Conservation (phyloP, 148 eudicot genomes). For the Tetragonia tetragonoides region DNA sequence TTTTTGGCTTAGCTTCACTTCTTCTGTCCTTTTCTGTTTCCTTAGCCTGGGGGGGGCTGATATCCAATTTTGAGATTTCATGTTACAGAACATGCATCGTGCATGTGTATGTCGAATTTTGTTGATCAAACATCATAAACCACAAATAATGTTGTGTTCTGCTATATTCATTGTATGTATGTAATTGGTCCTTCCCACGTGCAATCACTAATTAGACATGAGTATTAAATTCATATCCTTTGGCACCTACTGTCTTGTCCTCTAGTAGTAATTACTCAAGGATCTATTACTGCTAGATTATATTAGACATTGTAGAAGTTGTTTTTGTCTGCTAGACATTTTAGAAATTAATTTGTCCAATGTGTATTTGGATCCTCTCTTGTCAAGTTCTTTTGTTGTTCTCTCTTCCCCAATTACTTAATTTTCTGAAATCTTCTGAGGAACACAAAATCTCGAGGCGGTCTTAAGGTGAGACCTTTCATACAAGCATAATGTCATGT, state of each 20-base stretch:
- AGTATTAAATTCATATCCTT: background rate
- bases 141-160: background rate
- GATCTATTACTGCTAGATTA: background rate
- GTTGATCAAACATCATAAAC: background rate
- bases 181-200: conserved; percentile 24
- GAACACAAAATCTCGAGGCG: no score
- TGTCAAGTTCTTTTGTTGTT: no score
- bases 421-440: no score
- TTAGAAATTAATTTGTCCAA: no score
- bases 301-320: no score
- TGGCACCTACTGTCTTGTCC: conserved; percentile 22
- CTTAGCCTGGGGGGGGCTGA: conserved; percentile 16
- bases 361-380: no score
- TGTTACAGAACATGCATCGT: conserved; percentile 23
- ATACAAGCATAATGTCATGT: no score
- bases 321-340: no score
- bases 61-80: conserved; percentile 2
- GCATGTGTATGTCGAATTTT: conserved; percentile 13
- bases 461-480: no score
- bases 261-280: background rate
- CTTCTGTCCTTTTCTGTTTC: conserved; percentile 7
- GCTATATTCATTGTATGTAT: conserved; percentile 33
- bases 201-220: conserved; percentile 15
- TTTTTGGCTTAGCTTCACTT: background rate
- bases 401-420: no score